Percentiles rank a stretch among this genome's conserved stretches.
Evolutionary conservation across 108 stramenopile genomes (phyloP).

Genomic region (Skeletonema grethae): DNA sequence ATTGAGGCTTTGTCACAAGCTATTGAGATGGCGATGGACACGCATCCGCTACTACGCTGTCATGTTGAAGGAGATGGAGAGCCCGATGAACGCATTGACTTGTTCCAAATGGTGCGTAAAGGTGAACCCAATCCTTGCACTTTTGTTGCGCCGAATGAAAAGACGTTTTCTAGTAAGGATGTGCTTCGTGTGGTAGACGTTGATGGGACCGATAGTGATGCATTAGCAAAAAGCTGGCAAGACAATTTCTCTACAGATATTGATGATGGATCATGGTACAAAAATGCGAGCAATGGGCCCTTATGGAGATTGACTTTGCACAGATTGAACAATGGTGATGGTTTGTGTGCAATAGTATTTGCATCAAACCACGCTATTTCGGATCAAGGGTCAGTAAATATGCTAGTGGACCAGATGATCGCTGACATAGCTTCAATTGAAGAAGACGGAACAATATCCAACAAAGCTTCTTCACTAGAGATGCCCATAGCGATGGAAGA

Average conservation of each 20-base stretch:
- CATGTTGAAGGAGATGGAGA: conserved; percentile 76
- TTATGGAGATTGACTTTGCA: conserved; percentile 79
- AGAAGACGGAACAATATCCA: conserved; percentile 17
- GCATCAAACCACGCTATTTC: conserved; percentile 87
- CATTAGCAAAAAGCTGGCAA: conserved; percentile 70
- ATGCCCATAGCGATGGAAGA: conserved; percentile 81
- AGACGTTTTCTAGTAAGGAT: conserved; percentile 45
- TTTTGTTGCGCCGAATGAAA: conserved; percentile 53
- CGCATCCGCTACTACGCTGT: conserved; percentile 72
- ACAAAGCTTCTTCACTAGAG: conserved; percentile 43
- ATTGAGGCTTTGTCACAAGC: conserved; percentile 56
- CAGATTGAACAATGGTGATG: conserved; percentile 39
- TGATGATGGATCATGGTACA: conserved; percentile 77
- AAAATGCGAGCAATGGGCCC: conserved; percentile 50
- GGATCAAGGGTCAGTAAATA: conserved; percentile 77
- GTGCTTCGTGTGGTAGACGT: conserved; percentile 65
- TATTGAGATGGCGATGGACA: conserved; percentile 66
- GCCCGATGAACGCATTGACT: conserved; percentile 78
- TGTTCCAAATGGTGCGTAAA: conserved; percentile 85
- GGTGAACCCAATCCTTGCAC: conserved; percentile 81
- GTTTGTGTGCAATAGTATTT: conserved; percentile 70
- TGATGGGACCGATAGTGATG: conserved; percentile 20
- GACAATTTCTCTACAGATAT: conserved; percentile 58
- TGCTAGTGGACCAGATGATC: conserved; percentile 76
- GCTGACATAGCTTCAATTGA: conserved; percentile 61